Conservation (phyloP, 192 early-diverging fungal species). For the Ambispora gerdemannii region DNA sequence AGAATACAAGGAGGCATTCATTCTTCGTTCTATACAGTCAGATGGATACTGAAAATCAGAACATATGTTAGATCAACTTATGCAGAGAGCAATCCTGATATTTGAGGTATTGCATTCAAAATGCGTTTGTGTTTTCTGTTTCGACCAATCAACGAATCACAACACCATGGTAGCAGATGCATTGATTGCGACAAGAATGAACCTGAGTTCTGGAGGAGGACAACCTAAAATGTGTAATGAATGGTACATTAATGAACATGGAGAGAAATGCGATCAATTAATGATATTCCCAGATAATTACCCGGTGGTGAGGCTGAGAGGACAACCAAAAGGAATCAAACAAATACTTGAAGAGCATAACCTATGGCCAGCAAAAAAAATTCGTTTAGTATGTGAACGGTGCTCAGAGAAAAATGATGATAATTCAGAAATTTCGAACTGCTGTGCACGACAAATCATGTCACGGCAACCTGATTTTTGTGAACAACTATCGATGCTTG, state of each 20-base stretch:
- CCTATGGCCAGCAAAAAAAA: slow-evolving; percentile 24
- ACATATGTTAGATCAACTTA: slow-evolving; percentile 1
- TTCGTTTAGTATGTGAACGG: slow-evolving; percentile 12
- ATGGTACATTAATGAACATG: slow-evolving; percentile 11
- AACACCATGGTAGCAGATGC: slow-evolving; percentile 27
- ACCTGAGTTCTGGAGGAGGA: slow-evolving; percentile 21
- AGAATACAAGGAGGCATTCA: neutral
- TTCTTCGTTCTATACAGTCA: neutral
- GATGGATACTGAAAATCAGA: slow-evolving; percentile 5
- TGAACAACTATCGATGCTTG: slow-evolving; percentile 7
- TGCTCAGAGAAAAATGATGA: slow-evolving; percentile 26
- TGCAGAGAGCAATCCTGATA: slow-evolving; percentile 25
- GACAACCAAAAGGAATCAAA: slow-evolving; percentile 37
- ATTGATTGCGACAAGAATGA: slow-evolving; percentile 34
- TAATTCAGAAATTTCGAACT: neutral
- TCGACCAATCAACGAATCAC: slow-evolving; percentile 35
- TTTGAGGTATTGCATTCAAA: slow-evolving; percentile 22
- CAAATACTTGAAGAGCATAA: slow-evolving; percentile 29
- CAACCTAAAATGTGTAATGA: slow-evolving; percentile 24
- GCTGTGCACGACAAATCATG: neutral
- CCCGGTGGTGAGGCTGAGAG: slow-evolving; percentile 21
- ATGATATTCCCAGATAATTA: slow-evolving; percentile 33
- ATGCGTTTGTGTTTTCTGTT: slow-evolving; percentile 32
- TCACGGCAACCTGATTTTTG: neutral
- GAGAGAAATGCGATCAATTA: slow-evolving; percentile 4